phyloP scores from a whole-genome alignment of 345 rosid species.

The Schrenkiella parvula region DNA sequence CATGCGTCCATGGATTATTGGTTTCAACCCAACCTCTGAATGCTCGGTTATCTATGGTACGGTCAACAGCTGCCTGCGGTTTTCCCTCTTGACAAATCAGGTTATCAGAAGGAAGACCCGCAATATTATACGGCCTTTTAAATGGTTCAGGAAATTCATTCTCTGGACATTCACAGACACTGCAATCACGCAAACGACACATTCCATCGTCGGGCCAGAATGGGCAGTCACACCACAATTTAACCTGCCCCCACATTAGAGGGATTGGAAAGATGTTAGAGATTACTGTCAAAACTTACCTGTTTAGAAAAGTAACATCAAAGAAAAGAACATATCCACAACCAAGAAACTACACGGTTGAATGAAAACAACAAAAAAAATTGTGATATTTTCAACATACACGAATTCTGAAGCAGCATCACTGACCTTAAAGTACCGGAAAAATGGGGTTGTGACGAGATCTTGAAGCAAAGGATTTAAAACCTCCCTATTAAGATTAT shows the following conservation, averaged over 20 bases:
- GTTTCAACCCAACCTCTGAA: conserved; percentile 89
- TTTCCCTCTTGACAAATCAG: conserved; percentile 89
- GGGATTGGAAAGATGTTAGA: not conserved
- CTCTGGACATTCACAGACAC: conserved; percentile 97
- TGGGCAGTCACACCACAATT: conserved; percentile 95
- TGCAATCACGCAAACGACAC: conserved; percentile 94
- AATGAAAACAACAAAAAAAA: not conserved
- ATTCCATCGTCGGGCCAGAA: conserved; percentile 97
- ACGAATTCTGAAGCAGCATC: not conserved
- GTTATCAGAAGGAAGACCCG: conserved; percentile 61
- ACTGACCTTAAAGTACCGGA: conserved; percentile 87
- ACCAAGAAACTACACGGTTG: not conserved
- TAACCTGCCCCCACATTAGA: conserved; percentile 47
- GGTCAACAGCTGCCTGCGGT: conserved; percentile 84
- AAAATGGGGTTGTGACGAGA: conserved; percentile 79
- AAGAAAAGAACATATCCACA: not conserved
- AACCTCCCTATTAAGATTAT: conserved; percentile 63
- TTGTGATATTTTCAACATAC: not conserved
- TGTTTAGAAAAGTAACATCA: not conserved
- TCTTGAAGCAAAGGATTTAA: conserved; percentile 81
- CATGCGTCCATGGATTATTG: conserved; percentile 95
- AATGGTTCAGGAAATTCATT: conserved; percentile 81
- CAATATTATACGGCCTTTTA: conserved; percentile 42
- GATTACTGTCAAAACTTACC: not conserved
- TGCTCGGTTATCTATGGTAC: conserved; percentile 69